Evolutionary conservation across 2,329 filamentous ascomycete genomes (phyloP), one percentile per base, ranked within the genome.

Genomic region (Ophidiomyces ophidiicola): DNA sequence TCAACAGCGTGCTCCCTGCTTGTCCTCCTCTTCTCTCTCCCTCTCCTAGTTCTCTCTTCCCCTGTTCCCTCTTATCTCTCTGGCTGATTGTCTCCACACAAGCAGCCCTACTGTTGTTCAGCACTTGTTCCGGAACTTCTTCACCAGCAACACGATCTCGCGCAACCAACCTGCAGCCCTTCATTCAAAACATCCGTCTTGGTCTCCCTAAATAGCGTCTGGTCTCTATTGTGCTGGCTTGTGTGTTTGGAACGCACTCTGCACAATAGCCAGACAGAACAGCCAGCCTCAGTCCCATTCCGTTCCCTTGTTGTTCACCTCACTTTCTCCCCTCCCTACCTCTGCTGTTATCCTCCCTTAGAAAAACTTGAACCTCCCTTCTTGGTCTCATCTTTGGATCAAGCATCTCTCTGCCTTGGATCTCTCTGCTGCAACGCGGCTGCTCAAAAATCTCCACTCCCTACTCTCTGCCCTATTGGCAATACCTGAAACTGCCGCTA

Each of bases 21-120:
- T 14, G 15, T 11, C 18, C 15, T 8, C 6, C 6, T n/a, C 12
- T 31, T 17, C 17, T 38, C 11, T 38, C 7, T 29, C 29, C 10
- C 34, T 29, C 23, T 28, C 11, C 14, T 36, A 25, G 20, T 17
- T 6, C 5, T 15, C n/a, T 48, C 15, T 18, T 14, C 26, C 5
- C 25, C 18, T 29, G 7, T 28, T 28, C 12, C 21, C 8, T 29
- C 15, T 38, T 45, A 39, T 45, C n/a, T 48, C 32, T 19, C 19
- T 21, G 32, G 12, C 32, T 8, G 11, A 14, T 28, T 28, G 25
- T 10, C 3, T 4, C 14, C 8, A 10, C 25, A 10, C 25, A 28
- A 8, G 25, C 4, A 28, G 11, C 20, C 5, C 26, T 35, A 25
- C 32, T 35, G 32, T 26, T 35, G 19, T 3, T 35, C n/a, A 3